Base-by-base conservation (phyloP, 192 early-diverging fungal species). In the Phycomyces blakesleeanus region DNA sequence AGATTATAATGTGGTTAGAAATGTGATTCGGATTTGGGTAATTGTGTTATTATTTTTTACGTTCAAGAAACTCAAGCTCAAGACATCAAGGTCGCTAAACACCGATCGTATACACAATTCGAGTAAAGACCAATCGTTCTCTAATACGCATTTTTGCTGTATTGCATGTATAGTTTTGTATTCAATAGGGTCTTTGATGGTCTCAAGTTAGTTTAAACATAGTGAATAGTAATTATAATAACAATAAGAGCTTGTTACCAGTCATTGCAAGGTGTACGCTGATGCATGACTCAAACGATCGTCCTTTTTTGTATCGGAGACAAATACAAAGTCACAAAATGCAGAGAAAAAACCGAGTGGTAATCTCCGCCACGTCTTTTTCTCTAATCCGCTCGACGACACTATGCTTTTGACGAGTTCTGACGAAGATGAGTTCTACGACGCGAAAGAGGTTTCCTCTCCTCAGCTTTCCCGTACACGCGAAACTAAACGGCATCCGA, bases 1-100 rank as follows among this genome's bases (percentile, higher is more conserved):
- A 41, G 18, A 18, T 18, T 0, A 10, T 25, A 37, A 41, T 14
- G 6, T 24, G 21, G 53, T 37, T 41, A 41, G 14, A 38, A 16
- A 37, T n/a, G 15, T 18, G n/a, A n/a, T n/a, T n/a, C n/a, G n/a
- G n/a, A n/a, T n/a, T n/a, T n/a, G n/a, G n/a, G 22, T 41, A 52
- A 52, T 4, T 63, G 6, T 63, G 18, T 16, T 20, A 18, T n/a
- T 21, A 22, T 41, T 3, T 21, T 41, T 40, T 63, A 63, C 61
- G 21, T 55, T 27, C 53, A 63, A 54, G 12, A 63, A 63, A 20
- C 61, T 63, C 11, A 51, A 18, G 24, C 21, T 54, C 21, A 54
- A 18, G 22, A 4, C 24, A 24, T 42, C 15, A 12, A 20, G 38
- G 22, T 63, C 51, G 15, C 37, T 37, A 29, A 63, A 63, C 16